Conservation (phyloP, 371 early-diverging fungal species). For the Neoconidiobolus thromboides region DNA sequence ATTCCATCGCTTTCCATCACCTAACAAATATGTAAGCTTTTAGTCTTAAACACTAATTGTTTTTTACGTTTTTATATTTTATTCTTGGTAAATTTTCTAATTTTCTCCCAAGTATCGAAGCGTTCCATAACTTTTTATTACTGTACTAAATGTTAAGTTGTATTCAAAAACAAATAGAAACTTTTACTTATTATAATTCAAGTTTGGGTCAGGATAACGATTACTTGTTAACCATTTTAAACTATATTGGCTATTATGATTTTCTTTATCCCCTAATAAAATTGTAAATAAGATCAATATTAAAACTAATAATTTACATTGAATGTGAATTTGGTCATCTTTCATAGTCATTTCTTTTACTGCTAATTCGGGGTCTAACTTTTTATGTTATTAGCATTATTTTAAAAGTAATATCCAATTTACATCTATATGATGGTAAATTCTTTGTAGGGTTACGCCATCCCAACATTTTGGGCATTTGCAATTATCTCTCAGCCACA, state of each 20-base stretch:
- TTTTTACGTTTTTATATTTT: too few relatives aligned
- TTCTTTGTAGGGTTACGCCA: neutral
- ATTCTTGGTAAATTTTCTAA: neutral
- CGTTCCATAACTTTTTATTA: slow-evolving; percentile 20
- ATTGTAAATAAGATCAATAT: neutral
- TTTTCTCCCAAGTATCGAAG: slow-evolving; percentile 17
- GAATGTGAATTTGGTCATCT: neutral
- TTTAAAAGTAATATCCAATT: neutral
- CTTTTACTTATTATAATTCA: slow-evolving; percentile 47
- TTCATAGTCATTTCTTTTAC: neutral
- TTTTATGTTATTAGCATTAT: neutral
- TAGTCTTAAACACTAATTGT: too few relatives aligned
- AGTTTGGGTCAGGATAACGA: slow-evolving; percentile 4
- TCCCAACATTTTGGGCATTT: neutral
- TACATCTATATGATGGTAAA: neutral
- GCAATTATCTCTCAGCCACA: neutral
- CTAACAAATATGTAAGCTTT: too few relatives aligned
- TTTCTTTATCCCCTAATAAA: slow-evolving; percentile 27
- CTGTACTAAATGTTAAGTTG: slow-evolving; percentile 1
- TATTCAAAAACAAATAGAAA: slow-evolving; percentile 16
- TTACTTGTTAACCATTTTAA: too few relatives aligned
- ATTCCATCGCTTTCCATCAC: too few relatives aligned
- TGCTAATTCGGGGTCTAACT: neutral
- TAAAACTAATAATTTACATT: neutral
- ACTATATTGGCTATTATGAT: slow-evolving; percentile 33